Percentiles rank a stretch among this genome's conserved stretches.
Conservation (phyloP, 73 alveolate species). For the Paramecium caudatum region DNA sequence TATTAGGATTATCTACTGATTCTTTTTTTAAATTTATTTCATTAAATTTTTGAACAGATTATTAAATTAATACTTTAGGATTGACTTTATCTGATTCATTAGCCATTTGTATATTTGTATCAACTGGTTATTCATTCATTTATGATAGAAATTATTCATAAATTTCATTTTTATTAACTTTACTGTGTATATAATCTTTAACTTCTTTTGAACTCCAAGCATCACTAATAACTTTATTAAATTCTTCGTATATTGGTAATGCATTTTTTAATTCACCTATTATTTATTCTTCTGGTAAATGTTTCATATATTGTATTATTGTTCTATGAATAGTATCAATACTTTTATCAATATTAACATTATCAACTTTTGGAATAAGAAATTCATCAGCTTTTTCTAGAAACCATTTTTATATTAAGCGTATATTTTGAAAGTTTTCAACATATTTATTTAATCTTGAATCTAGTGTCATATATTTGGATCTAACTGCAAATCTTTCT, state of each 20-base stretch:
- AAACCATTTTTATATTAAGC: conserved; percentile 86
- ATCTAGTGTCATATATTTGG: conserved; percentile 91
- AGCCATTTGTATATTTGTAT: background rate
- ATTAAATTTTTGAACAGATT: conserved; percentile 67
- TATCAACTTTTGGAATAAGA: conserved; percentile 88
- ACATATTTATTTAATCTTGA: conserved; percentile 87
- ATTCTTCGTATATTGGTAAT: conserved; percentile 52
- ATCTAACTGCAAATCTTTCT: conserved; percentile 91
- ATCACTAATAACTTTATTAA: conserved; percentile 61
- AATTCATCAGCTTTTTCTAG: conserved; percentile 86
- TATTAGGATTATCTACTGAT: conserved; percentile 13
- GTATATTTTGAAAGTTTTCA: conserved; percentile 81
- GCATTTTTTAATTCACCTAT: conserved; percentile 68
- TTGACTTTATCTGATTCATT: conserved; percentile 19
- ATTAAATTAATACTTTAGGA: conserved; percentile 47
- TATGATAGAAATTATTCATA: conserved; percentile 61
- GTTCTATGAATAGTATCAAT: conserved; percentile 87
- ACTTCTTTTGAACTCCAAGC: conserved; percentile 64
- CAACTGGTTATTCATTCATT: conserved; percentile 48
- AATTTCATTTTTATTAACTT: conserved; percentile 62
- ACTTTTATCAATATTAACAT: conserved; percentile 88
- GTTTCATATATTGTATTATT: conserved; percentile 82
- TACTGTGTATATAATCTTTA: conserved; percentile 54
- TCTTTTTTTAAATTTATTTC: conserved; percentile 61
- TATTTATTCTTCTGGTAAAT: conserved; percentile 56